Base-by-base conservation (phyloP, 1,284 basidiomycete species). In the Marasmius sp. region DNA sequence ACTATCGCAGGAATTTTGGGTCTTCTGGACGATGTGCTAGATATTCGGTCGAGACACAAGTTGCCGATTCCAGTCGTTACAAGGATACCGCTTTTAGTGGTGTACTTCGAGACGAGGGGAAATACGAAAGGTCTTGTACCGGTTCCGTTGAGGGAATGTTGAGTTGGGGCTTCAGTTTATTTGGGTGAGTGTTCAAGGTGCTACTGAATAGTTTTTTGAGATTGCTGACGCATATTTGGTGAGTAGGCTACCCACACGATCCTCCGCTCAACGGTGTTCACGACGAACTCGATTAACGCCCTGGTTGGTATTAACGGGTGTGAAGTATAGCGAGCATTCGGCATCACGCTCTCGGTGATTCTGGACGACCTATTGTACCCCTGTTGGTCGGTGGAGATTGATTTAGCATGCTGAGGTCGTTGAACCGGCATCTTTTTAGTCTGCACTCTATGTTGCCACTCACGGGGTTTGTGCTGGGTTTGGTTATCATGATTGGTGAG, bases 211-310 rank as follows among this genome's bases (percentile, higher is more conserved):
- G 51, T 53, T 9, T 18, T 53, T n/a, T n/a, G n/a, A n/a, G n/a
- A 34, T 16, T 11, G 50, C 36, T 57, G n/a, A 14, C 48, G 22
- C 9, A 8, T n/a, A n/a, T n/a, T n/a, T n/a, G n/a, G n/a, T n/a
- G 37, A 20, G 48, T 65, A 94, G 96, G 95, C 77, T 99, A 99
- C 75, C 66, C 96, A 53, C 80, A 98, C 99, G 90, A 88, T 94
- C 6, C 79, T 98, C 39, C 82, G 99, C 9, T 98, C 96, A 14
- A 99, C 95, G 0, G n/a, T n/a, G n/a, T 99, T 99, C 74, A 90
- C 94, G 62, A 98, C 96, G 12, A 99, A 99, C 77, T 93, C 92
- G 74, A 98, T 99, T 84, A 99, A 99, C 75, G 99, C 99, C 68
- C 87, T 99, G 9, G 97, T 97, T 3, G 97, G 97, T 6, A 93